These are phyloP conservation scores for Termitomyces sp. DNA, from an alignment of 768 basidiomycete species.

Conservation along the genomic window DNA sequence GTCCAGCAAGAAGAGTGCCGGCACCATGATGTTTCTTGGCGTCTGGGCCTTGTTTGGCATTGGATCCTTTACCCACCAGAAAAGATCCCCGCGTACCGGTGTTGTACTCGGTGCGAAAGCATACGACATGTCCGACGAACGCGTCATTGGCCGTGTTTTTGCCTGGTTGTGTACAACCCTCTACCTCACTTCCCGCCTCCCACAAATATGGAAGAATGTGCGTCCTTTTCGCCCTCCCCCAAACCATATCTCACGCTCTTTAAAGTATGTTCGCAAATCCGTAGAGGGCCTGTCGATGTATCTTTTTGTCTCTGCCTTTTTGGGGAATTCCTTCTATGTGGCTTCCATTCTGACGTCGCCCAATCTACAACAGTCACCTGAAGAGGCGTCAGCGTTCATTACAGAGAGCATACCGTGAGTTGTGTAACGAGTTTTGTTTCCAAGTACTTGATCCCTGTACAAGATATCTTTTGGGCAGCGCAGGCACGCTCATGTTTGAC, in stretches of 20 bases:
- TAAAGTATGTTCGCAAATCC: conserved; percentile 81
- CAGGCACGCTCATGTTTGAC: conserved; percentile 91
- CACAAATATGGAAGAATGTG: conserved; percentile 99
- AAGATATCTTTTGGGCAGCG: conserved; percentile 90
- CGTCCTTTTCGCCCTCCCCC: conserved; percentile 25
- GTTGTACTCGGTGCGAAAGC: conserved; percentile 33
- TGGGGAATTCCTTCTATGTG: conserved; percentile 93
- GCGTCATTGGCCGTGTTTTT: conserved; percentile 80
- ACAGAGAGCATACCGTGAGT: conserved; percentile 83
- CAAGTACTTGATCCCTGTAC: neutral
- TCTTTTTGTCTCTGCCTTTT: conserved; percentile 89
- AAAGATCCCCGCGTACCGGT: conserved; percentile 26
- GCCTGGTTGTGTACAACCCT: conserved; percentile 94
- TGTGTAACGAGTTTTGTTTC: no score
- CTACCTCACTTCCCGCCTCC: conserved; percentile 89
- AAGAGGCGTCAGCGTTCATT: conserved; percentile 57
- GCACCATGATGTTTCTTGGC: conserved; percentile 72
- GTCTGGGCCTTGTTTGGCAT: conserved; percentile 71
- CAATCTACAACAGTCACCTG: conserved; percentile 38
- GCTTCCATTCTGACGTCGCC: conserved; percentile 83
- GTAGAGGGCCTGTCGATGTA: conserved; percentile 94
- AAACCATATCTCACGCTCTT: conserved; percentile 1
- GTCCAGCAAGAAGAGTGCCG: conserved; percentile 44
- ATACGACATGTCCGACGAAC: conserved; percentile 36
- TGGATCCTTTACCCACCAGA: conserved; percentile 37